Percentiles rank a stretch among this genome's conserved stretches.
phyloP scores from a whole-genome alignment of 208 protist species.

The Trypanosomatidae sp. region DNA sequence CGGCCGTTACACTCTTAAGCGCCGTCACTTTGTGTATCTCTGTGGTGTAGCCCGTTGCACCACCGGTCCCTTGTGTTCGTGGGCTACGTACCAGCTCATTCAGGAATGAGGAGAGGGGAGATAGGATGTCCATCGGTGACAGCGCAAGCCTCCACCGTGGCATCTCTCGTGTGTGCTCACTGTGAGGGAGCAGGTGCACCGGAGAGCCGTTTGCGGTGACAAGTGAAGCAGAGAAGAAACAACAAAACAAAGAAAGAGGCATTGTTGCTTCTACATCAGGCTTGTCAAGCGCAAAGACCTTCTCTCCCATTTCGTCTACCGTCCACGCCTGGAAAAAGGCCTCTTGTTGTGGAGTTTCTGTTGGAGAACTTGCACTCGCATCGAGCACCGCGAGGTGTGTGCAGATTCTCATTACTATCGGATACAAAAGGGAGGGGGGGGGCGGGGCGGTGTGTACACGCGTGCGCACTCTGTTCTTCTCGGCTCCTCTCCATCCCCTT shows the following conservation, averaged over 20 bases:
- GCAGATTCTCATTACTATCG: neutral
- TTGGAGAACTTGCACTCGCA: neutral
- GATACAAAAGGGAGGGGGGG: neutral
- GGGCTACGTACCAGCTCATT: neutral
- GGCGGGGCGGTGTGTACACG: neutral
- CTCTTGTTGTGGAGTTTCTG: neutral
- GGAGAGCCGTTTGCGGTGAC: neutral
- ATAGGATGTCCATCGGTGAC: neutral
- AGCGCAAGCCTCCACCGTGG: neutral
- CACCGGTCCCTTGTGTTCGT: neutral
- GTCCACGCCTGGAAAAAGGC: neutral
- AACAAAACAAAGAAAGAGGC: neutral
- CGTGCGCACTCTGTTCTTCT: neutral
- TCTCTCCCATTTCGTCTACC: neutral
- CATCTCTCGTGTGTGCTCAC: neutral
- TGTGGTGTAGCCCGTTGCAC: neutral
- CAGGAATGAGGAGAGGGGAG: neutral
- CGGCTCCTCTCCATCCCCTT: too few relatives aligned
- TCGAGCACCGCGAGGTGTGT: neutral
- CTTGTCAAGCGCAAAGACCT: neutral
- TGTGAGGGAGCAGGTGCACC: neutral
- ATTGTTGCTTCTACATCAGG: neutral
- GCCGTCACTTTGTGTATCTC: neutral
- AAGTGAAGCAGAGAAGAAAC: neutral
- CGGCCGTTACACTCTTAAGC: neutral